A percentile compares a stretch with the other conserved stretches of the same genome.
Evolutionary conservation across 164 flowering plant genomes (phyloP).

Genomic region (Dillenia suffruticosa): DNA sequence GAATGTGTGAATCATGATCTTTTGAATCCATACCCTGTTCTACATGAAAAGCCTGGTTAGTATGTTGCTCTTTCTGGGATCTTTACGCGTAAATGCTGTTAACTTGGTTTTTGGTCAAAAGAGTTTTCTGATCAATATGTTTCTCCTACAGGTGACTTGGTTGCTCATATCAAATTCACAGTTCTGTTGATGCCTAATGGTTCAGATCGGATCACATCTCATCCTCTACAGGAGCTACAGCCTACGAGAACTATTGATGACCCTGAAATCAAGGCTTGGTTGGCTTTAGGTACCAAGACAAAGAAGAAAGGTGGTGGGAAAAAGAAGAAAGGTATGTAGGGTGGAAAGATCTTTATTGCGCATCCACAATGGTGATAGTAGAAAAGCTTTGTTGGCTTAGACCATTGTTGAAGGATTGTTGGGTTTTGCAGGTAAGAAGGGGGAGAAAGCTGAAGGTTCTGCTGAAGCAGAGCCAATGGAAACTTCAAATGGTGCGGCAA

Average conservation of each 20-base stretch:
- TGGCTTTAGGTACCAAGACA: slow-evolving; percentile 72
- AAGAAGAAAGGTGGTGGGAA: slow-evolving; percentile 98
- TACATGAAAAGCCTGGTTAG: slow-evolving; percentile 90
- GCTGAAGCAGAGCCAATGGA: slow-evolving; percentile 68
- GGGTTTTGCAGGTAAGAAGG: slow-evolving; percentile 61
- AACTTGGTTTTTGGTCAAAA: background rate
- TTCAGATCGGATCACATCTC: slow-evolving; percentile 80
- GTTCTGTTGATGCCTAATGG: slow-evolving; percentile 97
- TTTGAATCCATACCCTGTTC: slow-evolving; percentile 94
- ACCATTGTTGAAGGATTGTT: background rate
- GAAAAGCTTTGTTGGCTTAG: too few species aligned
- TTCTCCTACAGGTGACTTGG: slow-evolving; percentile 67
- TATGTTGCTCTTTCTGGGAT: background rate
- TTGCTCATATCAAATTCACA: slow-evolving; percentile 93
- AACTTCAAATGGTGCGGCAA: slow-evolving; percentile 37
- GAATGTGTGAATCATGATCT: slow-evolving; percentile 96
- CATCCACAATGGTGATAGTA: too few species aligned
- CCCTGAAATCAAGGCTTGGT: slow-evolving; percentile 94
- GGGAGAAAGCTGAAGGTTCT: slow-evolving; percentile 48
- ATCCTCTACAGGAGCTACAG: slow-evolving; percentile 72
- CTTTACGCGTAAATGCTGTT: background rate
- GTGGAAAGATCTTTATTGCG: too few species aligned
- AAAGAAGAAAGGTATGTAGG: slow-evolving; percentile 78
- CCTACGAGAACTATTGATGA: slow-evolving; percentile 68
- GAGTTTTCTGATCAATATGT: background rate